A percentile compares a stretch with the other conserved stretches of the same genome.
Evolutionary conservation across 148 eudicot species (phyloP).

Genomic region (Vaccinium macrocarpon): DNA sequence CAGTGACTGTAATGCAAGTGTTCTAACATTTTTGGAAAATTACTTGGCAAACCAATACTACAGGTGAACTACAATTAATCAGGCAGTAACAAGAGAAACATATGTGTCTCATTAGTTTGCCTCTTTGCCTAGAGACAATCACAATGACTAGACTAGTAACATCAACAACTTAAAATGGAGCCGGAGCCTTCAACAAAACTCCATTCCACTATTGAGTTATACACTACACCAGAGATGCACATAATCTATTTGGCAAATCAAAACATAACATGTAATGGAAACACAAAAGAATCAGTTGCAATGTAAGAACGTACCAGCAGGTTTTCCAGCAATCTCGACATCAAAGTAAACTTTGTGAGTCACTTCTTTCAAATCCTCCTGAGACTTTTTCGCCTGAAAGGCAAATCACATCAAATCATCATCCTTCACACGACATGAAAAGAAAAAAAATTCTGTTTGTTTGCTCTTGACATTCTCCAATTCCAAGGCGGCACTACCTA

Average conservation of each 20-base stretch:
- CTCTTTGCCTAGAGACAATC: neutral
- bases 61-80: neutral
- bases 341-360: slow-evolving; percentile 93
- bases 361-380: slow-evolving; percentile 68
- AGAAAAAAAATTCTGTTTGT: neutral
- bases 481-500: neutral
- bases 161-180: neutral
- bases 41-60: neutral
- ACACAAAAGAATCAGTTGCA: neutral
- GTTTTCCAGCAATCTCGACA: slow-evolving; percentile 82
- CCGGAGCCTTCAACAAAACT: neutral
- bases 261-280: neutral
- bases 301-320: slow-evolving; percentile 56
- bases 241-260: neutral
- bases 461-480: neutral
- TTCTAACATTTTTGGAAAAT: neutral
- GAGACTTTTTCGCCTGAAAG: slow-evolving; percentile 74
- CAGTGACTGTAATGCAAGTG: neutral
- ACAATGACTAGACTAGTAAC: neutral
- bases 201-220: neutral
- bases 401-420: neutral
- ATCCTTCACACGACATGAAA: neutral
- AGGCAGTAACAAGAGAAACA: neutral
- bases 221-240: neutral
- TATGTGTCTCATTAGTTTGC: neutral